Evolutionary conservation across 805 yeast species (phyloP).

Genomic region (Saccharomycopsis fibuligera): DNA sequence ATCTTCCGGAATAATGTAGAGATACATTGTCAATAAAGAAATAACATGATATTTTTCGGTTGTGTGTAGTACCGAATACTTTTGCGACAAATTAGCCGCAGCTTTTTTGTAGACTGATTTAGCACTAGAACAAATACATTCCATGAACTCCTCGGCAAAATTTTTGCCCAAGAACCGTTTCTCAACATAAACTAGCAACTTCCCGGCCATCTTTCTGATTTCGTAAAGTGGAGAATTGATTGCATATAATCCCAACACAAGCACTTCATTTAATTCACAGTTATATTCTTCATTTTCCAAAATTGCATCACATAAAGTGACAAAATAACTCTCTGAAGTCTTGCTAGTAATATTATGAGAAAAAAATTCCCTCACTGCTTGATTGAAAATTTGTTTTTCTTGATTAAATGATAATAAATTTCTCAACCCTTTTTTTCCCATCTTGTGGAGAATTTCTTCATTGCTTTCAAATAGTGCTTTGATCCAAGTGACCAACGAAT

Average conservation of each 20-base stretch:
- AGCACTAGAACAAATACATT: slow-evolving; percentile 66
- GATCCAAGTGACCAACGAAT: slow-evolving; percentile 73
- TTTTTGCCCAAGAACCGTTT: slow-evolving; percentile 40
- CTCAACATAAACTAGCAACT: slow-evolving; percentile 64
- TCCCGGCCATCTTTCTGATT: slow-evolving; percentile 67
- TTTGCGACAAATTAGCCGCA: slow-evolving; percentile 68
- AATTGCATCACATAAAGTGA: slow-evolving; percentile 61
- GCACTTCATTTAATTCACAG: slow-evolving; percentile 53
- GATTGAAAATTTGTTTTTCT: slow-evolving; percentile 45
- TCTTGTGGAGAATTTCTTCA: slow-evolving; percentile 47
- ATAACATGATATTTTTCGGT: slow-evolving; percentile 56
- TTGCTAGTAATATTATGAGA: slow-evolving; percentile 35
- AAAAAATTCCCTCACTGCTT: slow-evolving; percentile 56
- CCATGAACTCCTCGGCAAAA: slow-evolving; percentile 48
- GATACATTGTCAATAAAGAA: slow-evolving; percentile 65
- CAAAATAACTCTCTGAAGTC: slow-evolving; percentile 63
- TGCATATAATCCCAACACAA: slow-evolving; percentile 72
- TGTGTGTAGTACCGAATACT: slow-evolving; percentile 58
- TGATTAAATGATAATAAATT: slow-evolving; percentile 59
- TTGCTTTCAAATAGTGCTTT: slow-evolving; percentile 46
- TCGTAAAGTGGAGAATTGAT: slow-evolving; percentile 66
- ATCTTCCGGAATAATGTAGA: slow-evolving; percentile 51
- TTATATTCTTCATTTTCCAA: slow-evolving; percentile 43
- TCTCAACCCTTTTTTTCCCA: slow-evolving; percentile 67
- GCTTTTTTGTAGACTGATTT: slow-evolving; percentile 85